Evolutionary conservation across 2,329 filamentous ascomycete genomes (phyloP), one percentile per base, ranked within the genome.

Genomic region (Curvularia sp.): DNA sequence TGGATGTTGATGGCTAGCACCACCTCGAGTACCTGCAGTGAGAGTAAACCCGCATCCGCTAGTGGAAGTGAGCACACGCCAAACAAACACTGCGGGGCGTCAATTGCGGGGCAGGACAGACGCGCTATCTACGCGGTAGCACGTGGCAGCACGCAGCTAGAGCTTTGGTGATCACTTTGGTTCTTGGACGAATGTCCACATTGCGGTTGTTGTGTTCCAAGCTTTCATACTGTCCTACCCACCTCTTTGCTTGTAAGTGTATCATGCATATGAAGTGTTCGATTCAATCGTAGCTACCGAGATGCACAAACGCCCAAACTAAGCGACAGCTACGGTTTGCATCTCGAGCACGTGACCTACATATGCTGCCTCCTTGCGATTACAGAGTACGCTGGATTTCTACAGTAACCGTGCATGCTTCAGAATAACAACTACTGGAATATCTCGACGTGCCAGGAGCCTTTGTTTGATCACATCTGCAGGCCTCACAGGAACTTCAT

Each of bases 41-140:
- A 25, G 32, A 23, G 12, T 43, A 21, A 27, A 5, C 1, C 5
- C 9, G 15, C 13, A n/a, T n/a, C 32, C 15, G 13, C 4, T 7
- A 18, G 25, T 43, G 46, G 28, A 25, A 18, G 28, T 41, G 38
- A 27, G 18, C 53, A 32, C 27, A 56, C 34, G 34, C 10, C 27
- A 13, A 39, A 19, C 23, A 28, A 30, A 30, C 21, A 30, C 38
- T 19, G 15, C n/a, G 19, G n/a, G 9, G 27, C 10, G 27, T 10
- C 13, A 45, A 45, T 8, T 52, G 41, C 6, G 47, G 53, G 53
- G 53, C 30, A 51, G 27, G 28, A 19, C 27, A 49, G 38, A n/a
- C 41, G 34, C 39, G 41, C 43, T 49, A 34, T 19, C 13, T 10
- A 18, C 32, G 27, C 32, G 48, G 25, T 46, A 39, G 18, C 53